phyloP scores from a whole-genome alignment of 306 rosid species.

The apple (Malus domestica) region ASM211411v1 NC_041805.1:12562501-12563000 shows the following conservation, averaged over 20 bases:
- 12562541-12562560: too few relatives aligned
- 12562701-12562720: background rate
- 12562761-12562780: background rate
- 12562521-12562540: too few relatives aligned
- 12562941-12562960: slow-evolving; percentile 3
- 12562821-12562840: background rate
- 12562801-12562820: background rate
- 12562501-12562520: too few relatives aligned
- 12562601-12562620: too few relatives aligned
- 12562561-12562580: too few relatives aligned
- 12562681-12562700: background rate
- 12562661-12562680: too few relatives aligned
- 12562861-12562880: slow-evolving; percentile 17
- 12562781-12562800: background rate
- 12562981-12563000: too few relatives aligned
- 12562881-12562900: slow-evolving; percentile 46
- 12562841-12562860: background rate
- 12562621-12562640: too few relatives aligned
- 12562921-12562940: slow-evolving; percentile 9
- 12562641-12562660: too few relatives aligned
- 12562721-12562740: background rate
- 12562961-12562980: too few relatives aligned
- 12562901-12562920: slow-evolving; percentile 32
- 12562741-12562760: slow-evolving; percentile 16
- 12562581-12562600: too few relatives aligned